Percentiles rank a stretch among this genome's conserved stretches.
phyloP scores from a whole-genome alignment of 306 rosid genomes.

The Sphenostylis stenocarpa region DNA sequence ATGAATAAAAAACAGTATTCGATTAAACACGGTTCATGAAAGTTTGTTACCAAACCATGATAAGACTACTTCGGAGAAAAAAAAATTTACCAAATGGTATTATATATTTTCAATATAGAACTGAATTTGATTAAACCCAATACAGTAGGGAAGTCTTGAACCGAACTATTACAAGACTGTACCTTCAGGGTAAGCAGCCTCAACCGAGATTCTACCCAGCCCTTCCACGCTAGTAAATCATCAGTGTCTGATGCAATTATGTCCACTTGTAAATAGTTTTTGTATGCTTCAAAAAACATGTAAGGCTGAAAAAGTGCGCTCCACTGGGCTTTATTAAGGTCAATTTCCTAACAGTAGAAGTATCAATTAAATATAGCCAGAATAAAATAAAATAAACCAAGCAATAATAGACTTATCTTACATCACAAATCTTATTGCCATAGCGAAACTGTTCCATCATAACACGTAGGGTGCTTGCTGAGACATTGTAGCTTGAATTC shows the following conservation, averaged over 20 bases:
- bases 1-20: background rate
- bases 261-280: conserved; percentile 93
- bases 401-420: conserved; percentile 40
- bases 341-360: conserved; percentile 71
- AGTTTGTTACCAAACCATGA: conserved; percentile 12
- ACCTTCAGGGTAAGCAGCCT: conserved; percentile 78
- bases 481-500: conserved; percentile 98
- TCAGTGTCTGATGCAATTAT: conserved; percentile 77
- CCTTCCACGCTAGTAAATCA: conserved; percentile 63
- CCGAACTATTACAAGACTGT: conserved; percentile 22
- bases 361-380: conserved; percentile 22
- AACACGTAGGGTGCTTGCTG: conserved; percentile 95
- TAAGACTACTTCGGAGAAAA: conserved; percentile 52
- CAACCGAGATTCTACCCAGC: conserved; percentile 68
- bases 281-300: conserved; percentile 83
- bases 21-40: conserved; percentile 9
- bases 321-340: conserved; percentile 84
- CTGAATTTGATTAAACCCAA: conserved; percentile 17
- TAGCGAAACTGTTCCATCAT: conserved; percentile 84
- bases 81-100: conserved; percentile 3
- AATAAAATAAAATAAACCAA: background rate
- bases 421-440: conserved; percentile 86
- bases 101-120: background rate
- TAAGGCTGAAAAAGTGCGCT: conserved; percentile 83
- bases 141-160: background rate